These are phyloP conservation scores for Malassezia slooffiae DNA, from an alignment of 1,284 basidiomycete species.

Conservation along the genomic window DNA sequence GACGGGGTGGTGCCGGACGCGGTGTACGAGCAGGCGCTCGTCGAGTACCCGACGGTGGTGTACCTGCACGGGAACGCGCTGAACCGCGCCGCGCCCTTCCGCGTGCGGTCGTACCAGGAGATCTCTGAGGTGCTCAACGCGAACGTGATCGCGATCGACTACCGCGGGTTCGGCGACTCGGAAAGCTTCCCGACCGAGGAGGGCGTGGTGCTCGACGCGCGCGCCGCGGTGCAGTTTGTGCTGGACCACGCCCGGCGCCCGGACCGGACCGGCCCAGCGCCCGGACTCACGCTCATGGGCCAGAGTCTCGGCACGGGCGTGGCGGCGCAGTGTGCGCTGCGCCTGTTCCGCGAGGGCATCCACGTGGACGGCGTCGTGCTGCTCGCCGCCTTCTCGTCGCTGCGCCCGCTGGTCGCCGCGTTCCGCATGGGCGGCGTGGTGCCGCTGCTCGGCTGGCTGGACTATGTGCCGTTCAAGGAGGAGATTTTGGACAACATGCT, in stretches of 20 bases:
- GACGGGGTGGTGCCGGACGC: slow-evolving; percentile 16
- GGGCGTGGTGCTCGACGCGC: slow-evolving; percentile 66
- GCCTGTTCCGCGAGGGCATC: slow-evolving; percentile 48
- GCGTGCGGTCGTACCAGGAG: slow-evolving; percentile 57
- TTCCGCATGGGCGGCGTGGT: slow-evolving; percentile 55
- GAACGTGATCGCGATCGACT: slow-evolving; percentile 76
- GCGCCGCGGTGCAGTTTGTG: slow-evolving; percentile 70
- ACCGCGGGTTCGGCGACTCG: slow-evolving; percentile 85
- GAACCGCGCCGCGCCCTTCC: slow-evolving; percentile 59
- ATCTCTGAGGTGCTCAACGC: slow-evolving; percentile 57
- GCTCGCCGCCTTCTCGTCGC: slow-evolving; percentile 65
- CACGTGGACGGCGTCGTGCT: slow-evolving; percentile 58
- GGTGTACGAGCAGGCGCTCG: slow-evolving; percentile 21
- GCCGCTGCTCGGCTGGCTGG: slow-evolving; percentile 62
- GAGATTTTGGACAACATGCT: slow-evolving; percentile 54
- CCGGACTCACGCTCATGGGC: slow-evolving; percentile 61
- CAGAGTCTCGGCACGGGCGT: slow-evolving; percentile 76
- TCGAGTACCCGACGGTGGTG: slow-evolving; percentile 21
- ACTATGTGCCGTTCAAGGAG: slow-evolving; percentile 59
- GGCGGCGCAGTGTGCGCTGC: slow-evolving; percentile 55
- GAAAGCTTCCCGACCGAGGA: slow-evolving; percentile 62
- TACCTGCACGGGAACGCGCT: slow-evolving; percentile 79
- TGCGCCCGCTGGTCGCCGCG: slow-evolving; percentile 58
- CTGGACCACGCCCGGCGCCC: slow-evolving; percentile 27
- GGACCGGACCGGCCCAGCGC: slow-evolving; percentile 37